A percentile compares a stretch with the other conserved stretches of the same genome.
phyloP scores from a whole-genome alignment of 495 filamentous ascomycete species.

The Daldinia concentrica region DNA sequence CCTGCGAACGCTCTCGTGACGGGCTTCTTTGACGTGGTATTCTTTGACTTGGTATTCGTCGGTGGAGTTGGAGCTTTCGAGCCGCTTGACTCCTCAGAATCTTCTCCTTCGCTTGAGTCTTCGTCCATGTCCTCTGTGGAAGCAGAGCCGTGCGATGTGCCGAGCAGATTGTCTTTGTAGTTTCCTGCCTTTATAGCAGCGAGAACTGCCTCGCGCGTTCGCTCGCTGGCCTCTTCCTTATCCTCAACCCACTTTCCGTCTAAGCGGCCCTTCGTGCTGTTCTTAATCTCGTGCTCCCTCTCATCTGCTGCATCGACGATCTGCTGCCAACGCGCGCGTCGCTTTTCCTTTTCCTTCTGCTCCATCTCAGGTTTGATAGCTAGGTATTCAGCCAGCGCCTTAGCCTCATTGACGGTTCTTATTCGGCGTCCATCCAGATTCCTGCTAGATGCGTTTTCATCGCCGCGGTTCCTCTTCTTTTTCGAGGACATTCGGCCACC shows the following conservation, averaged over 20 bases:
- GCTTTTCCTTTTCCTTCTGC: constrained; percentile 84
- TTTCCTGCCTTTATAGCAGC: constrained; percentile 76
- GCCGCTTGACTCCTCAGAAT: constrained; percentile 46
- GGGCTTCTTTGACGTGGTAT: constrained; percentile 54
- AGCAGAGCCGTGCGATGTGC: constrained; percentile 55
- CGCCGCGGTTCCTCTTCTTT: constrained; percentile 84
- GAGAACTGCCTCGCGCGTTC: constrained; percentile 83
- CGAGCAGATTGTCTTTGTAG: constrained; percentile 61
- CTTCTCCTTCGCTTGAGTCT: constrained; percentile 49
- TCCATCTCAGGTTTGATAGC: constrained; percentile 98
- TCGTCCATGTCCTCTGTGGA: constrained; percentile 54
- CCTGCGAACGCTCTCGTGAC: constrained; percentile 72
- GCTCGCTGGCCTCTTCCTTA: constrained; percentile 84
- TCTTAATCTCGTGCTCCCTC: constrained; percentile 79
- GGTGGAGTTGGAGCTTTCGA: constrained; percentile 51
- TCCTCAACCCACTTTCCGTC: constrained; percentile 95
- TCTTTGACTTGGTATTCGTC: constrained; percentile 53
- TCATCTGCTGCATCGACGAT: constrained; percentile 84
- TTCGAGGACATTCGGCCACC: constrained; percentile 97
- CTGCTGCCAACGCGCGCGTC: constrained; percentile 80
- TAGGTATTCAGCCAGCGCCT: constrained; percentile 91
- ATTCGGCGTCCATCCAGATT: constrained; percentile 93
- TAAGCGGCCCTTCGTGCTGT: constrained; percentile 72
- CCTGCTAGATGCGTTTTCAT: constrained; percentile 85
- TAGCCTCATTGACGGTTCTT: constrained; percentile 92